Evolutionary conservation across 441 rosid species (phyloP), one percentile per base, ranked within the genome.

Genomic region (Adansonia rubrostipa): DNA sequence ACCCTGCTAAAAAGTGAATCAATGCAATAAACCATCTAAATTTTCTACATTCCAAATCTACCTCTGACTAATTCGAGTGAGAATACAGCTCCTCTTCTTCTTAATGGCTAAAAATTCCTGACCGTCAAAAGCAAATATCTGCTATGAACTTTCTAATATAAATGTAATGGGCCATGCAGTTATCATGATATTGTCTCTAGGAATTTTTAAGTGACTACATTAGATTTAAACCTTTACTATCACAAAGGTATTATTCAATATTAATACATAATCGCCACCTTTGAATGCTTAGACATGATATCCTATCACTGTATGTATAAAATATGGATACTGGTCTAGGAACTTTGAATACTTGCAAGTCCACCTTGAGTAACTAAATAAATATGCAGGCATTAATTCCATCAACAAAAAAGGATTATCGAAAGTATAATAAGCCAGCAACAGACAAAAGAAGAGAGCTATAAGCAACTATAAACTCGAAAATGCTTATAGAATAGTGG

Each of bases 281-380:
- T 44, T 36, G 48, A 20, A 54, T 44, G 6, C 11, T 14, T 65
- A n/a, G 33, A 64, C 77, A 76, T 53, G 51, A 71, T 5, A 64
- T 78, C 51, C 40, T 20, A 61, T 53, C 17, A 68, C 14, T 40
- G 24, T 64, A 56, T 36, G 5, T 6, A 64, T 47, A 64, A 14
- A 64, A 33, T 42, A 64, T 36, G 3, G 47, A 64, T 33, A 42
- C 9, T n/a, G 47, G 45, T 6, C 60, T 54, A 19, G 19, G 36
- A 9, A 54, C 51, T 11, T 15, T 40, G 17, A 65, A 66, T 71
- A 76, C 47, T 63, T 76, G 62, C 64, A 74, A 19, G 54, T 71
- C 63, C 60, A 36, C 19, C 47, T 74, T 22, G 11, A 15, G 42
- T 22, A 48, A 69, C 40, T 48, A 48, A 40, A 50, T 70, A 50